A percentile compares a stretch with the other conserved stretches of the same genome.
These are phyloP conservation scores for Cystofilobasidium ferigula DNA, from an alignment of 768 basidiomycete genomes.

Conservation along the genomic window DNA sequence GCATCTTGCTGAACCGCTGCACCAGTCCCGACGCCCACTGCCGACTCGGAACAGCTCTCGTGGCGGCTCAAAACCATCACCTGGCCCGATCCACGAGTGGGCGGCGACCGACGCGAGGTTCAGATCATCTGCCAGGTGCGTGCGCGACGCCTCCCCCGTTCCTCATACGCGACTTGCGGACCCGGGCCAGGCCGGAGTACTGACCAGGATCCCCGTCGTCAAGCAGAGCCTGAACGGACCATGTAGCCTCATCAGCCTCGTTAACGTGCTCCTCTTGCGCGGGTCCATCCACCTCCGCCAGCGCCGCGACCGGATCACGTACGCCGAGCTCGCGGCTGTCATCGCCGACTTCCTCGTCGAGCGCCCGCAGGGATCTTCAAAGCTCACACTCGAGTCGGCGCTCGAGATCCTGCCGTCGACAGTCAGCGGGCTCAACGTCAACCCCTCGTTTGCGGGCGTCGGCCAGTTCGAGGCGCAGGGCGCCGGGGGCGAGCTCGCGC, in stretches of 20 bases:
- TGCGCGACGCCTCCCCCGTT: background rate
- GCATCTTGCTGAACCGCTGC: no score
- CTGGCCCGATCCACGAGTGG: constrained; percentile 31
- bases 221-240: constrained; percentile 30
- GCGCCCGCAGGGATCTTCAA: constrained; percentile 37
- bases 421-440: constrained; percentile 78
- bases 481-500: constrained; percentile 63
- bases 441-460: constrained; percentile 65
- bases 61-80: constrained; percentile 32
- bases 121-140: constrained; percentile 29
- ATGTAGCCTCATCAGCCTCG: constrained; percentile 40
- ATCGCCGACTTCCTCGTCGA: constrained; percentile 24
- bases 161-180: no score
- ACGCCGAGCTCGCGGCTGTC: background rate
- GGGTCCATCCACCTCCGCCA: constrained; percentile 56
- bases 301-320: background rate
- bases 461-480: constrained; percentile 52
- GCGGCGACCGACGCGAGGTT: constrained; percentile 27
- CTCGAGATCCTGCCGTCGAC: constrained; percentile 65
- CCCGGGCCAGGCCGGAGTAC: background rate
- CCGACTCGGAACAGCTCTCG: background rate
- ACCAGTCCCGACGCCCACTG: no score
- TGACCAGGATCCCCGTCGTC: background rate
- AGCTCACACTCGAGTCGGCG: constrained; percentile 51
- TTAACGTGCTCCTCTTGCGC: constrained; percentile 81